Evolutionary conservation across 2,329 filamentous ascomycete genomes (phyloP), one percentile per base, ranked within the genome.

Genomic region (Colletotrichum sp.): DNA sequence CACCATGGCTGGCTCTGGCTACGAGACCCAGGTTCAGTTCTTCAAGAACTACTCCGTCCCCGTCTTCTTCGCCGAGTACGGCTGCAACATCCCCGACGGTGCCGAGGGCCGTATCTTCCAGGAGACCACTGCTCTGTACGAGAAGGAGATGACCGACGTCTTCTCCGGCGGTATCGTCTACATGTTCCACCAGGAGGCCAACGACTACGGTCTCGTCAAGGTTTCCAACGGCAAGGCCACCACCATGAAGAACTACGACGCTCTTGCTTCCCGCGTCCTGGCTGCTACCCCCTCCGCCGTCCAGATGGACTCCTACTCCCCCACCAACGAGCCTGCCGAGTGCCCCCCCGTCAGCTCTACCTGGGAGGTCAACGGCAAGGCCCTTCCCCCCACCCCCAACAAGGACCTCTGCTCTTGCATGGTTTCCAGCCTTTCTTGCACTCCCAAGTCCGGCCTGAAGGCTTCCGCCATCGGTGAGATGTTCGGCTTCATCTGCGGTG

Each of bases 161-260:
- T 97, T 97, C 92, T 98, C 95, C 72, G 97, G 97, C 81, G 97
- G 96, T 87, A 98, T 99, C 79, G 96, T 99, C 84, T 99, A 99
- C 91, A 98, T 98, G 95, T 99, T 97, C 89, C 96, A 96, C 88
- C 91, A 98, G 88, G 96, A 98, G 85, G 87, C 82, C 68, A 99
- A 99, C 88, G 89, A 98, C 84, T 99, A 95, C 82, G 97, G 94
- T 86, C 91, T 98, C 60, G 93, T 96, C 76, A 85, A 89, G 75
- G 84, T 95, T 76, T 78, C 36, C 78, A 83, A 90, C 81, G 87
- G 88, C 82, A 87, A 87, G 59, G 94, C 94, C 78, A 90, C 86
- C 78, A 94, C 93, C 78, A 90, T 95, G 80, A 85, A 92, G 49
- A 95, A 98, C 87, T 99, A 95, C 87, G 90, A 90, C 73, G 90